Evolutionary conservation across 352 stramenopile species (phyloP).

Genomic region (Phytophthora fragariaefolia): DNA sequence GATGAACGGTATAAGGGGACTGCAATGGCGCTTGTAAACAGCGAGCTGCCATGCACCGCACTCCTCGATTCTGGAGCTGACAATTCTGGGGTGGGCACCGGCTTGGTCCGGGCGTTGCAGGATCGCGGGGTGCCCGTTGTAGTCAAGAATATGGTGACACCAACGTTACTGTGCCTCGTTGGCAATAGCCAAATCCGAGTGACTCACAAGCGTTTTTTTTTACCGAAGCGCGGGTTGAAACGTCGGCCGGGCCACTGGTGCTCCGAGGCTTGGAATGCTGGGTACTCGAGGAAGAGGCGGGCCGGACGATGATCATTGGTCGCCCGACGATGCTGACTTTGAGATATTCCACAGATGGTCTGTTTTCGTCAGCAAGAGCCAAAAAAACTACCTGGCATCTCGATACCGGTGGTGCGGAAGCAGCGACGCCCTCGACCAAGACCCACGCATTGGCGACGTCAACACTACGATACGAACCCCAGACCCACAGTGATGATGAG

Average conservation of each 20-base stretch:
- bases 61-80: neutral
- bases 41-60: neutral
- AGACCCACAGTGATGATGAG: neutral
- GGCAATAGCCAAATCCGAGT: neutral
- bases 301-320: neutral
- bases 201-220: neutral
- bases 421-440: neutral
- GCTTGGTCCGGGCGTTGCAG: neutral
- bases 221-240: neutral
- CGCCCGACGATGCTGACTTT: neutral
- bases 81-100: neutral
- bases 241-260: neutral
- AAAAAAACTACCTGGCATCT: neutral
- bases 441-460: neutral
- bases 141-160: neutral
- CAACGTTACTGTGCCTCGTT: neutral
- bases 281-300: neutral
- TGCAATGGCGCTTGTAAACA: neutral
- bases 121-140: neutral
- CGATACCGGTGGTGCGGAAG: no score
- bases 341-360: neutral
- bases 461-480: neutral
- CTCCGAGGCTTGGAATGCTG: neutral
- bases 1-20: neutral
- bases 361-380: neutral